These are phyloP conservation scores for Syncephalis fuscata DNA, from an alignment of 371 early-diverging fungal genomes.

Conservation along the genomic window DNA sequence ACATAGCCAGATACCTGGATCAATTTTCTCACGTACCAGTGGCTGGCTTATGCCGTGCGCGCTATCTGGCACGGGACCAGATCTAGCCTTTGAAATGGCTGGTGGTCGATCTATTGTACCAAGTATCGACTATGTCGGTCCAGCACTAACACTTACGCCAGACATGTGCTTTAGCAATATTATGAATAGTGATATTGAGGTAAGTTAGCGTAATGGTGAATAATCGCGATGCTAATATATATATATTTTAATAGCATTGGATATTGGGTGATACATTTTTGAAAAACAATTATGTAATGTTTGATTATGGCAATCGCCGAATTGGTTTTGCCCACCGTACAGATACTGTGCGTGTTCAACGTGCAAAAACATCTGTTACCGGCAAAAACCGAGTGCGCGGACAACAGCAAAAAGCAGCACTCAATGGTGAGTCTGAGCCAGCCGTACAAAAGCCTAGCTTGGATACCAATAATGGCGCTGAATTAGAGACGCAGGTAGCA, in stretches of 20 bases:
- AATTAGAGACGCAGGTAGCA: no score
- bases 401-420: no score
- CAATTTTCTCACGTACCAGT: conserved; percentile 5
- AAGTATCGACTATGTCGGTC: conserved; percentile 20
- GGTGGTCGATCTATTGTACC: conserved; percentile 21
- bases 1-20: conserved; percentile 17
- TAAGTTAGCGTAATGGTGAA: not conserved
- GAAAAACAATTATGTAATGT: conserved; percentile 30
- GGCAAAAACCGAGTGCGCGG: no score
- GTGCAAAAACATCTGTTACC: no score
- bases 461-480: no score
- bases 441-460: no score
- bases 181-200: conserved; percentile 1
- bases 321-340: conserved; percentile 24
- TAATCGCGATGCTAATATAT: not conserved
- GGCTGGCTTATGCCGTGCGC: conserved; percentile 20
- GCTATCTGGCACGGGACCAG: conserved; percentile 10
- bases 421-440: no score
- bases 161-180: conserved; percentile 9
- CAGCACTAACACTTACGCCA: conserved; percentile 1
- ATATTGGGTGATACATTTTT: conserved; percentile 30
- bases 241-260: conserved; percentile 1
- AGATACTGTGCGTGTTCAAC: not conserved
- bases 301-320: conserved; percentile 22
- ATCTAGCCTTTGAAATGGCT: conserved; percentile 18